phyloP scores from a whole-genome alignment of 257 asterid species.

The Solanum verrucosum region DNA sequence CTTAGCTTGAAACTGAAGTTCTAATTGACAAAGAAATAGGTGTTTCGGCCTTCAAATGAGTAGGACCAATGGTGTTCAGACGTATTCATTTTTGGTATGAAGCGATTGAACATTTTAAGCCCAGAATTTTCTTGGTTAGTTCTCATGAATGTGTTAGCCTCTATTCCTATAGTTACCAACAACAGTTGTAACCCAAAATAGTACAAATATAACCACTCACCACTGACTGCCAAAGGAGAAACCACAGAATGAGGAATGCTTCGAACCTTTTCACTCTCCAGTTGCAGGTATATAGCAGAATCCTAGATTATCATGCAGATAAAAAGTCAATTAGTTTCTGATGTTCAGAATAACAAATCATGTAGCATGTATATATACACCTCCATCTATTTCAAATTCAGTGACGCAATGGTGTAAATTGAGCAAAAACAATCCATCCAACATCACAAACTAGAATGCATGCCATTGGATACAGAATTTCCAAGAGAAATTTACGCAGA shows the following conservation, averaged over 20 bases:
- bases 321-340: neutral
- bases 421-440: neutral
- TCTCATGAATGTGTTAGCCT: neutral
- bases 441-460: neutral
- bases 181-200: neutral
- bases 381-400: neutral
- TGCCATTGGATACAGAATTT: neutral
- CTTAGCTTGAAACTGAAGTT: neutral
- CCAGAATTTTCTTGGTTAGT: neutral
- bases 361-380: neutral
- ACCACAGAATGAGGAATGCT: conserved; percentile 66
- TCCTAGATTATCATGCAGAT: conserved; percentile 33
- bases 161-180: neutral
- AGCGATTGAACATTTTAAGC: neutral
- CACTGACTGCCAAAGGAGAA: conserved; percentile 90
- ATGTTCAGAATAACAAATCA: neutral
- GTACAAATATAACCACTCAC: conserved; percentile 30
- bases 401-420: neutral
- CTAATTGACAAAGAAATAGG: neutral
- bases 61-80: neutral
- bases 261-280: conserved; percentile 77
- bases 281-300: conserved; percentile 32
- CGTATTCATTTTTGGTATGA: neutral
- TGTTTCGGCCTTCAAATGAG: neutral
- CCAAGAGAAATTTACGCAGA: neutral